Percentiles rank a stretch among this genome's conserved stretches.
phyloP scores from a whole-genome alignment of 257 asterid genomes.

The Jaltomata sinuosa region DNA sequence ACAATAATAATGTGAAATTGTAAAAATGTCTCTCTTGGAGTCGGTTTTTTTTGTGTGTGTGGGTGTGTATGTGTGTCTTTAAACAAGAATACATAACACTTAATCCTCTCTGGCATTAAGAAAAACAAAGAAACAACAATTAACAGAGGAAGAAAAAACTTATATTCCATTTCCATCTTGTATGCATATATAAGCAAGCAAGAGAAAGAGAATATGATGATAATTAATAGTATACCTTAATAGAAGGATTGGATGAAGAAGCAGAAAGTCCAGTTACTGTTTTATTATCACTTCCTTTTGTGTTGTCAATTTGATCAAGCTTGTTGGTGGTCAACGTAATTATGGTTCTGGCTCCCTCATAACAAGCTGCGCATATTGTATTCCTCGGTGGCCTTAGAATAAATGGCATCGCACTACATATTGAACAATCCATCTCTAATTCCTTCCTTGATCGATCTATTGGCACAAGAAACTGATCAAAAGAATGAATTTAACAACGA shows the following conservation, averaged over 20 bases:
- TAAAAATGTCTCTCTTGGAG: background rate
- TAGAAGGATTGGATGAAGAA: slow-evolving; percentile 13
- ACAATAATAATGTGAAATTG: background rate
- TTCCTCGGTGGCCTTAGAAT: slow-evolving; percentile 83
- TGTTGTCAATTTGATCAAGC: slow-evolving; percentile 35
- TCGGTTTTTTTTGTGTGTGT: background rate
- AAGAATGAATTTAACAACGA: background rate
- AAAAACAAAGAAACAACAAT: background rate
- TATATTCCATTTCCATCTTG: background rate
- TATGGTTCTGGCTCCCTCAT: slow-evolving; percentile 75
- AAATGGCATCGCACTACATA: slow-evolving; percentile 78
- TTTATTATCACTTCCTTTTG: slow-evolving; percentile 33
- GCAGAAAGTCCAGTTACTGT: slow-evolving; percentile 17
- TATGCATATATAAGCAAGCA: background rate
- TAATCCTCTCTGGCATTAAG: background rate
- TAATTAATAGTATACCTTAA: slow-evolving; percentile 7
- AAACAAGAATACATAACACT: background rate
- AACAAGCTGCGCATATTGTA: slow-evolving; percentile 76
- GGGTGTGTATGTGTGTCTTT: no score
- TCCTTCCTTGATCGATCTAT: no score
- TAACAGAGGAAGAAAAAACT: background rate
- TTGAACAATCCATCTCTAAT: slow-evolving; percentile 67
- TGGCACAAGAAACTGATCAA: background rate
- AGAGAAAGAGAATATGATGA: background rate
- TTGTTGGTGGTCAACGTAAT: slow-evolving; percentile 51